These are phyloP conservation scores for Pythium rishiriense DNA, from an alignment of 352 stramenopile genomes.

Conservation along the genomic window DNA sequence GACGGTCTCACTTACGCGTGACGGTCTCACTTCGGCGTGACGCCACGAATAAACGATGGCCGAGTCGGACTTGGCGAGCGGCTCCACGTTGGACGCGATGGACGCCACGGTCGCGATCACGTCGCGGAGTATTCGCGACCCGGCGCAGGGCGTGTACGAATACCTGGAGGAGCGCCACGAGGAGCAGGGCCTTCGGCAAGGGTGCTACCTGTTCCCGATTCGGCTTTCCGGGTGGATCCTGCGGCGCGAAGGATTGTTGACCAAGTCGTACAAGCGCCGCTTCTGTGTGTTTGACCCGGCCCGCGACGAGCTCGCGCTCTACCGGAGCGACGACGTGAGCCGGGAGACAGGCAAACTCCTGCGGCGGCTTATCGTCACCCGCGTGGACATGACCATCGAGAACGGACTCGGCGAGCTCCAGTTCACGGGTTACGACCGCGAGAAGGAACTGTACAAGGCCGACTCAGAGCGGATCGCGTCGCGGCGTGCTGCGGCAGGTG, in stretches of 20 bases:
- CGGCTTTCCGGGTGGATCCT: slow-evolving; percentile 57
- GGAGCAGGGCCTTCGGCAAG: slow-evolving; percentile 18
- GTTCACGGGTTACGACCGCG: slow-evolving; percentile 34
- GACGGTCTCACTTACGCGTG: slow-evolving; percentile 3
- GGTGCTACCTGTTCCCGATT: slow-evolving; percentile 31
- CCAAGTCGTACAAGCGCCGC: slow-evolving; percentile 40
- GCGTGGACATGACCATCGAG: slow-evolving; percentile 38
- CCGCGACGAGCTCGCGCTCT: slow-evolving; percentile 41
- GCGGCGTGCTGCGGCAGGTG: slow-evolving; percentile 7
- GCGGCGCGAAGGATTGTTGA: slow-evolving; percentile 48
- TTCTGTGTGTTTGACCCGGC: slow-evolving; percentile 65
- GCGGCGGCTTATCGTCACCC: slow-evolving; percentile 44
- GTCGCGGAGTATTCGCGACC: slow-evolving; percentile 49
- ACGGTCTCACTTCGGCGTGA: neutral
- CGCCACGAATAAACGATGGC: neutral
- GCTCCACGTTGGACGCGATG: slow-evolving; percentile 7
- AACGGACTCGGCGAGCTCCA: slow-evolving; percentile 16
- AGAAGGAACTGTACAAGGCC: slow-evolving; percentile 49
- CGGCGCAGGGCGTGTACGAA: slow-evolving; percentile 55
- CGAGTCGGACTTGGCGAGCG: neutral
- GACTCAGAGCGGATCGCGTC: slow-evolving; percentile 41
- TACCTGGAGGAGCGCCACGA: slow-evolving; percentile 59
- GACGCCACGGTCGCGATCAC: slow-evolving; percentile 29
- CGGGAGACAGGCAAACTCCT: slow-evolving; percentile 38
- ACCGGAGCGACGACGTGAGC: slow-evolving; percentile 43